Base-by-base conservation (phyloP, 208 protist species). In the Trypanosoma conorhini region DNA sequence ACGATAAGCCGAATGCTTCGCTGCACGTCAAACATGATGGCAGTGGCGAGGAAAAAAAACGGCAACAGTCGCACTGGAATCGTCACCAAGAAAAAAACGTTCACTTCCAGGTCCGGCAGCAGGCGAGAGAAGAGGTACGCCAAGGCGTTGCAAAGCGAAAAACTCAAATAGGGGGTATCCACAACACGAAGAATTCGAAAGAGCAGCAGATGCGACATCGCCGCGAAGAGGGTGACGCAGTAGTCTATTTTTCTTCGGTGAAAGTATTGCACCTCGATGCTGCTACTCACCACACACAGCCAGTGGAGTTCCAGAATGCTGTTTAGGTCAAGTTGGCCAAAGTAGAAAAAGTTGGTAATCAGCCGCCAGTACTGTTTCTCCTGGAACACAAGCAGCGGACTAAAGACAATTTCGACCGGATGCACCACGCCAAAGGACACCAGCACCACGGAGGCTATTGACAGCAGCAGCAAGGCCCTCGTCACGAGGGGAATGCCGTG, bases 301-400 rank as follows among this genome's bases (percentile, higher is more conserved):
- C 82, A 91, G 30, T 92, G 76, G 15, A 95, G 70, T 33, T 89
- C 76, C 31, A 92, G 74, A 8, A 89, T 62, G 60, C 59, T 79
- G 24, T 83, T 76, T 3, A 87, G 62, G 65, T 80, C 82, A 50
- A 95, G 70, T 1, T 67, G 70, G 0, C 86, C 91, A 58, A 84
- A 79, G 61, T 79, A 96, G 31, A 94, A 81, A 68, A 96, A 89
- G 13, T 73, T 88, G 13, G 87, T 89, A 15, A 93, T 21, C 12
- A 96, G 50, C 8, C 91, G 76, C 89, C 91, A 96, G 62, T 96
- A 96, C 44, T 96, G 81, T 48, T 85, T 86, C 57, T 94, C 77
- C 56, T 92, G 79, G 51, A 89, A 79, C 9, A 91, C 80, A 8
- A 96, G 75, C 0, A 86, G 82, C 12, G 82, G 80, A 50, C 82